Percentiles rank a stretch among this genome's conserved stretches.
phyloP scores from a whole-genome alignment of 2,329 filamentous ascomycete species.

The Diaporthe eres region DNA sequence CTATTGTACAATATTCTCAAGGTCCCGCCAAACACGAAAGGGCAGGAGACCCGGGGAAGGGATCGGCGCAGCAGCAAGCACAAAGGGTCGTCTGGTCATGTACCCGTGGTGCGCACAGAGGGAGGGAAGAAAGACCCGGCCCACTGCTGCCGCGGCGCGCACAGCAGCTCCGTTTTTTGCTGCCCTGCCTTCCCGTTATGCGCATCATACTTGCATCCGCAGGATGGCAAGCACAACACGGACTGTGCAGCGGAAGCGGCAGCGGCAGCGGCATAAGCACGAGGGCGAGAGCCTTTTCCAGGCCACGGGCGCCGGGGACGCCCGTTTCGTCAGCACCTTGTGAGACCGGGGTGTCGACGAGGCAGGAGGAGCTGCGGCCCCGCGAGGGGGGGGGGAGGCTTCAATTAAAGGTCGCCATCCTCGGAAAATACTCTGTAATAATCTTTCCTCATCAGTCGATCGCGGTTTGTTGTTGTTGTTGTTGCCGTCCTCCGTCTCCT shows the following conservation, averaged over 20 bases:
- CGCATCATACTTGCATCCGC: constrained; percentile 43
- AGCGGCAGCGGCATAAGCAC: constrained; percentile 27
- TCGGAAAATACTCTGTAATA: constrained; percentile 25
- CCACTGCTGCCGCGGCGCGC: constrained; percentile 29
- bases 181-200: constrained; percentile 38
- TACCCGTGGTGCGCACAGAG: constrained; percentile 4
- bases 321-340: constrained; percentile 33
- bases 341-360: constrained; percentile 15
- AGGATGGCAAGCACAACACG: constrained; percentile 42
- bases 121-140: neutral
- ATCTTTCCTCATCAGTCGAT: neutral
- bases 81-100: constrained; percentile 22
- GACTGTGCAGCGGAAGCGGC: constrained; percentile 33
- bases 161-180: constrained; percentile 28
- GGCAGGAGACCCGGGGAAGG: neutral
- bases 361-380: constrained; percentile 1
- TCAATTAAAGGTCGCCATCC: constrained; percentile 30
- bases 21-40: neutral
- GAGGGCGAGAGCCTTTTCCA: constrained; percentile 23
- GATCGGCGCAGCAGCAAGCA: constrained; percentile 23
- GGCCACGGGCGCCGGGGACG: constrained; percentile 21
- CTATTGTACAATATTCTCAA: neutral
- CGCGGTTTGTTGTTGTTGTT: constrained; percentile 1
- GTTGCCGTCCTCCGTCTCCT: neutral
- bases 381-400: neutral